Conservation (phyloP, 768 basidiomycete species). For the Panaeolus papilionaceus region DNA sequence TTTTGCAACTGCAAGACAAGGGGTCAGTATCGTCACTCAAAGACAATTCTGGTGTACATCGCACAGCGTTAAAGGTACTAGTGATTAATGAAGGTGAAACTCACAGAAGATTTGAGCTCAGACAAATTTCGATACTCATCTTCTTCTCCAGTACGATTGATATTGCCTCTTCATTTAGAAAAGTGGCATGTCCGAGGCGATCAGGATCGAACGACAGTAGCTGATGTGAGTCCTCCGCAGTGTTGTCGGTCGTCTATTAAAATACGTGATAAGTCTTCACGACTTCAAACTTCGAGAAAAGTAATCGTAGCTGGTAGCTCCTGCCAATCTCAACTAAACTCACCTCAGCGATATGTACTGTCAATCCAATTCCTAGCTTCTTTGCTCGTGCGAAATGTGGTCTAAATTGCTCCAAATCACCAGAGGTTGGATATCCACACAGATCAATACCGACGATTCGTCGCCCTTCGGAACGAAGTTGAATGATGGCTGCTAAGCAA, state of each 20-base stretch:
- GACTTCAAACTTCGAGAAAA: not conserved
- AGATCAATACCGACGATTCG: conserved; percentile 81
- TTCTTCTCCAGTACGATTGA: conserved; percentile 56
- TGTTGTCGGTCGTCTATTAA: conserved; percentile 52
- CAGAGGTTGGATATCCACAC: conserved; percentile 75
- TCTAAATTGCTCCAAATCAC: conserved; percentile 58
- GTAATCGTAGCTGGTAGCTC: no score
- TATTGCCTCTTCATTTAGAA: conserved; percentile 67
- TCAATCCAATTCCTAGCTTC: conserved; percentile 69
- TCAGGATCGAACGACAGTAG: conserved; percentile 70
- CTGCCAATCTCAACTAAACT: conserved; percentile 15
- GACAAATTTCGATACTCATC: conserved; percentile 79
- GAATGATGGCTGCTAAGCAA: conserved; percentile 60
- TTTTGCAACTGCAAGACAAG: conserved; percentile 60
- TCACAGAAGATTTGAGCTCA: conserved; percentile 79
- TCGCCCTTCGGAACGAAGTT: conserved; percentile 59
- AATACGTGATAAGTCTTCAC: not conserved
- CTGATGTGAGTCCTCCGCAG: conserved; percentile 60
- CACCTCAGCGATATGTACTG: conserved; percentile 86
- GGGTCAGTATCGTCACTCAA: no score
- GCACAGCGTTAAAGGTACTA: not conserved
- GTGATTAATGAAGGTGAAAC: conserved; percentile 29
- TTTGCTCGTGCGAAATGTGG: conserved; percentile 60
- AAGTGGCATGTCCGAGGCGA: conserved; percentile 83
- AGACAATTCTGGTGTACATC: no score